phyloP scores from a whole-genome alignment of 352 stramenopile species.

The Phytophthora uliginosa region DNA sequence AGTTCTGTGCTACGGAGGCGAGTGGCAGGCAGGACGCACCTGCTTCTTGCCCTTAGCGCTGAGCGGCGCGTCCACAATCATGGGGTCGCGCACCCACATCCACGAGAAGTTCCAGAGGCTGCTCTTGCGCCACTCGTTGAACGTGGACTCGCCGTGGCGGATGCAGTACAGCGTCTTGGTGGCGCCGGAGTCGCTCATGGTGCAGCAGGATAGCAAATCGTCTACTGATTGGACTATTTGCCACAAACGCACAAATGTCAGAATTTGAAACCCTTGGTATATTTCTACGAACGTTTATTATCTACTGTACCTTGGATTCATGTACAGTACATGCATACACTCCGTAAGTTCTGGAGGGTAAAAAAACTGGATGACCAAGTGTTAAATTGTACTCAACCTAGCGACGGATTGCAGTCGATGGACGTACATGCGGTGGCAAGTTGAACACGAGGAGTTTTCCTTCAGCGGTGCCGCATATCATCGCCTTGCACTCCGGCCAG shows the following conservation, averaged over 20 bases:
- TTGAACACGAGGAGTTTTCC: conserved; percentile 43
- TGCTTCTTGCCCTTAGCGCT: conserved; percentile 80
- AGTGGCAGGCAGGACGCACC: conserved; percentile 30
- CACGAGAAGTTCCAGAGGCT: conserved; percentile 89
- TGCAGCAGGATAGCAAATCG: neutral
- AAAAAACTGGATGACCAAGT: conserved; percentile 21
- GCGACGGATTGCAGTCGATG: neutral
- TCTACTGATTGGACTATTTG: too few species aligned
- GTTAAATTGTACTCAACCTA: conserved; percentile 2
- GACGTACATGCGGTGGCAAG: conserved; percentile 32
- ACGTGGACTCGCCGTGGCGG: conserved; percentile 90
- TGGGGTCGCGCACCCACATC: conserved; percentile 87
- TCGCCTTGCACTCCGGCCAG: conserved; percentile 36
- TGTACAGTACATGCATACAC: neutral
- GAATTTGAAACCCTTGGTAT: too few species aligned
- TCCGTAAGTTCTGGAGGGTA: conserved; percentile 14
- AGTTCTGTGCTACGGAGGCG: neutral
- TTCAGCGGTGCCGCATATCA: conserved; percentile 48
- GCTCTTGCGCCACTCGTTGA: conserved; percentile 87
- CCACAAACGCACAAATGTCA: neutral
- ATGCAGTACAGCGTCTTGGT: conserved; percentile 89
- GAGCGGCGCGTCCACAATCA: conserved; percentile 86
- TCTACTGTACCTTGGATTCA: too few species aligned
- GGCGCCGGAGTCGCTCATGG: conserved; percentile 16
- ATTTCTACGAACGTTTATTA: too few species aligned